These are phyloP conservation scores for Cadophora malorum DNA, from an alignment of 2,329 filamentous ascomycete genomes.

Conservation along the genomic window DNA sequence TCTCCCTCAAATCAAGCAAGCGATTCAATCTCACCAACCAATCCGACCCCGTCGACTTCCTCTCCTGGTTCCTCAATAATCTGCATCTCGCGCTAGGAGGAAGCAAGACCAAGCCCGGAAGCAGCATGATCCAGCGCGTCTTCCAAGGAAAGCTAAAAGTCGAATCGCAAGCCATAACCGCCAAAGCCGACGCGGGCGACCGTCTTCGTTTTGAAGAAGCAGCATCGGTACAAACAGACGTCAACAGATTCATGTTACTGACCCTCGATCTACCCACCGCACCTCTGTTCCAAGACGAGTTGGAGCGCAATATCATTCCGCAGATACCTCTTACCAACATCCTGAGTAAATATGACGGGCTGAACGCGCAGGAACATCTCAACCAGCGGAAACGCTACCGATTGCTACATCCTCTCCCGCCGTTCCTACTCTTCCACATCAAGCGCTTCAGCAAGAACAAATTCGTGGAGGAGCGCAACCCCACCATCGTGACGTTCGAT, in stretches of 20 bases:
- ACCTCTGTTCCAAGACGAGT: conserved; percentile 93
- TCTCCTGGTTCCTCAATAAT: conserved; percentile 97
- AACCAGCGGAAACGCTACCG: conserved; percentile 89
- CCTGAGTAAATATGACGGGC: conserved; percentile 90
- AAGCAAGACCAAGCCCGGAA: conserved; percentile 82
- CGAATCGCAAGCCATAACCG: conserved; percentile 92
- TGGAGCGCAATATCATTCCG: conserved; percentile 95
- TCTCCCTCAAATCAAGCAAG: conserved; percentile 88
- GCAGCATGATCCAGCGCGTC: conserved; percentile 86
- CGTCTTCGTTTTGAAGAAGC: conserved; percentile 93
- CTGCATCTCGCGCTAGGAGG: conserved; percentile 91
- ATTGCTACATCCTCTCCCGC: conserved; percentile 87
- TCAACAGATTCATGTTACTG: conserved; percentile 84
- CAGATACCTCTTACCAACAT: conserved; percentile 84
- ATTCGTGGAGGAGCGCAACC: conserved; percentile 94
- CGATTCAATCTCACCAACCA: conserved; percentile 90
- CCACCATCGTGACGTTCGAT: conserved; percentile 97
- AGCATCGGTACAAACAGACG: conserved; percentile 77
- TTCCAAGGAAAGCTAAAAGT: conserved; percentile 94
- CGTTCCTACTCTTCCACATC: conserved; percentile 91
- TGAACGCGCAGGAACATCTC: conserved; percentile 85
- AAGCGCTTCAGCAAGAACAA: conserved; percentile 98
- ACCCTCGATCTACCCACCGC: conserved; percentile 92
- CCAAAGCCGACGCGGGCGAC: conserved; percentile 85
- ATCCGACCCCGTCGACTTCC: conserved; percentile 94